Base-by-base conservation (phyloP, 2,329 filamentous ascomycete species). In the Madurella fahalii region DNA sequence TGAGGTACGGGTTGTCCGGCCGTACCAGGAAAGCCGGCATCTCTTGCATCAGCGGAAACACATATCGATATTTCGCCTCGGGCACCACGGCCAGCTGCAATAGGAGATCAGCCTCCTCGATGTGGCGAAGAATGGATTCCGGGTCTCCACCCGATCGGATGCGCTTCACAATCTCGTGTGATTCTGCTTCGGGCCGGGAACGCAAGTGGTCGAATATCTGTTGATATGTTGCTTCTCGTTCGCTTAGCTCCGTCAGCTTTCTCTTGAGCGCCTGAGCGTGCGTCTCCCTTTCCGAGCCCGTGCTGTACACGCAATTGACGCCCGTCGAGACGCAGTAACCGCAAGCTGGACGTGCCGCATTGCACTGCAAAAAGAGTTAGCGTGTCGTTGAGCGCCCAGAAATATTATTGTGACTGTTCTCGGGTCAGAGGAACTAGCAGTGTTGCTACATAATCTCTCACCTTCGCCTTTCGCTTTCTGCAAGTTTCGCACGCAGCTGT, bases 31-130 rank as follows among this genome's bases (percentile, higher is more conserved):
- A 53, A 4, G 34, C 34, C 1, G 40, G 15, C 16, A 53, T 25
- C n/a, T 53, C 50, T 9, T 44, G 40, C 7, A 52, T 25, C 9
- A 54, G 44, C 8, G 69, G 71, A 34, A 74, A 71, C 15, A 68
- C 66, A 34, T 73, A 74, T 25, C 70, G 68, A 7, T 68, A 64
- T 1, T 69, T 60, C 0, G 68, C 65, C 54, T 74, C 71, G 9
- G 71, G 70, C 0, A 54, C 44, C 3, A 72, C 53, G 0, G 67
- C 61, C 56, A 72, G 65, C 46, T 73, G 71, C 7, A 74, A 53
- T 1, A 74, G 50, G 1, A 69, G 13, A 49, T 71, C 65, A 1
- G 71, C 71, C 9, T 62, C 64, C 25, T 58, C 61, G 18, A 70
- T 56, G 15, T 68, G 67, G 17, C 60, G 65, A 1, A 71, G n/a